Evolutionary conservation across 495 filamentous ascomycete genomes (phyloP), one percentile per base, ranked within the genome.

Genomic region (Astrothelium subdiscretum): DNA sequence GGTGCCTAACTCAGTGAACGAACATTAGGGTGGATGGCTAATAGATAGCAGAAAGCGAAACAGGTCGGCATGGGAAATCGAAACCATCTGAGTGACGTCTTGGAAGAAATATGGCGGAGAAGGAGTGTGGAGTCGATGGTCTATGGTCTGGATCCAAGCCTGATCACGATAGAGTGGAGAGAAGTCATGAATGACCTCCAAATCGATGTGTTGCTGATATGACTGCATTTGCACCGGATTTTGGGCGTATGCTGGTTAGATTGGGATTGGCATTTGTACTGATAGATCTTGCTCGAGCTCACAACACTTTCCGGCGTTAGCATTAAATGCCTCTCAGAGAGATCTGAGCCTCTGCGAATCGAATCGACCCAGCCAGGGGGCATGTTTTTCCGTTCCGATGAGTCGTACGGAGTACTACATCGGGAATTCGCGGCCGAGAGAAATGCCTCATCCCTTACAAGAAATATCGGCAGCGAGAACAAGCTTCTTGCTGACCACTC

Each of bases 31-130:
- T 2, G 11, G 29, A 8, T 24, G 22, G 15, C 48, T 54, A 29
- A 54, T 10, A 27, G 20, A 26, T 3, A 54, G 15, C 48, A 54
- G 48, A 54, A 54, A 54, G 48, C 48, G 10, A 54, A 54, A 29
- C 48, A 54, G 48, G 48, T 54, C 48, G 48, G 48, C 48, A 54
- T 54, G 48, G 48, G 48, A 26, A 54, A 54, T 29, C 48, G 48
- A 10, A 24, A 54, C 6, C 48, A 54, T 54, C 24, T 54, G 5
- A 8, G 22, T 15, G 24, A 3, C 3, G 4, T 54, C 48, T 15
- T 54, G 22, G 48, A 54, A 54, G 48, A 54, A 29, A 29, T 54
- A 3, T 54, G 48, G 48, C 48, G 48, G 48, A 26, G 48, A 29
- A 26, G 48, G 24, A 27, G 6, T 20, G 48, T 54, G 24, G 48